Percentiles rank a stretch among this genome's conserved stretches.
Conservation (phyloP, 2,329 filamentous ascomycete genomes). For the Neofusicoccum parvum region DNA sequence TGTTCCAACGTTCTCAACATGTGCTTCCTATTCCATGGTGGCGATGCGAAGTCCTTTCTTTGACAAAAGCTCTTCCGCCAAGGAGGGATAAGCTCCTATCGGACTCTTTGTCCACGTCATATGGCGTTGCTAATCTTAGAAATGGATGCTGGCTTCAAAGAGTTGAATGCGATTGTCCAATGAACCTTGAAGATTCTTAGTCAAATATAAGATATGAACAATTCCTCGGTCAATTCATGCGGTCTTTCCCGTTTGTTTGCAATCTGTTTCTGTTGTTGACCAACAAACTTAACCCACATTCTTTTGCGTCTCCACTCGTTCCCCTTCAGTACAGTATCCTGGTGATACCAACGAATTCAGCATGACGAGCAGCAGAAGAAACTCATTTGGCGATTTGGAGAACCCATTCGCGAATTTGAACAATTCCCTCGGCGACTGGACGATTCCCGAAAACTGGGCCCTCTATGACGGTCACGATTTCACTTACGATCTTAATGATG, state of each 20-base stretch:
- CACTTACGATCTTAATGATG: not conserved
- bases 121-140: constrained; percentile 5
- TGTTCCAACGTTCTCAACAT: not conserved
- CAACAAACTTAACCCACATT: not conserved
- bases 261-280: constrained; percentile 1
- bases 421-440: not conserved
- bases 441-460: not conserved
- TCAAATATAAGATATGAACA: constrained; percentile 1
- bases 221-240: not conserved
- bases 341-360: not conserved
- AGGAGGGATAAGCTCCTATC: not conserved
- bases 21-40: not conserved
- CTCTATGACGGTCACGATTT: no score
- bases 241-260: not conserved
- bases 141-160: not conserved
- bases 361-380: not conserved
- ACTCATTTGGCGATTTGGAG: not conserved
- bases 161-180: not conserved
- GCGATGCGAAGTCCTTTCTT: not conserved
- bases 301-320: not conserved
- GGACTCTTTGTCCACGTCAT: not conserved
- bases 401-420: not conserved
- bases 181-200: not conserved
- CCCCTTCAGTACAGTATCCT: not conserved
- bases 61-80: not conserved